Percentiles rank a stretch among this genome's conserved stretches.
Evolutionary conservation across 768 basidiomycete species (phyloP).

Genomic region (Boletus edulis): DNA sequence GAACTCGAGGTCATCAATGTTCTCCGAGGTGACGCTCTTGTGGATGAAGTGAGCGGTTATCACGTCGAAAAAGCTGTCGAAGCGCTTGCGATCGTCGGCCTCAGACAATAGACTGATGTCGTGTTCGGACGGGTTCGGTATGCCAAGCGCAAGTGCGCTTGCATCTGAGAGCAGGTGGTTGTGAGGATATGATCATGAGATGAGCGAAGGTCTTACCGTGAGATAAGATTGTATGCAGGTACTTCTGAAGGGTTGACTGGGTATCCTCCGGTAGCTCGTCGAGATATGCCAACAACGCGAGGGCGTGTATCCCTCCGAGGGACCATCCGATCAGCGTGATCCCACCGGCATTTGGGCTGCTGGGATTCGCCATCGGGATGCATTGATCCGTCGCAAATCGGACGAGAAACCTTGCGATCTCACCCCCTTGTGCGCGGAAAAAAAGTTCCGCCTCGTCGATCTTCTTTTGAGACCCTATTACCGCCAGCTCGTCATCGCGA

Average conservation of each 20-base stretch:
- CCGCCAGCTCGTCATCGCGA: constrained; percentile 4
- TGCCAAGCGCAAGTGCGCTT: neutral
- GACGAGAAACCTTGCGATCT: constrained; percentile 17
- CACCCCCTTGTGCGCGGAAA: constrained; percentile 13
- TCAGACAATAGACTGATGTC: neutral
- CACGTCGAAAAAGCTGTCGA: constrained; percentile 16
- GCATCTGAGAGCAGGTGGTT: constrained; percentile 4
- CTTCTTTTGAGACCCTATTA: constrained; percentile 15
- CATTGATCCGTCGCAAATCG: constrained; percentile 12
- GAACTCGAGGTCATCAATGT: constrained; percentile 20
- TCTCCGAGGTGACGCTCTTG: constrained; percentile 14
- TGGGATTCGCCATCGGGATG: constrained; percentile 12
- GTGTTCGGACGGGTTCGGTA: neutral
- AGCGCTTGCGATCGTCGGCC: constrained; percentile 6
- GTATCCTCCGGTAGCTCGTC: constrained; percentile 8
- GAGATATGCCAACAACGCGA: constrained; percentile 11
- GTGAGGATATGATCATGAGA: neutral
- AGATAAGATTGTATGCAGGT: constrained; percentile 17
- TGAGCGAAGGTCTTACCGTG: constrained; percentile 12
- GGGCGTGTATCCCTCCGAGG: constrained; percentile 10
- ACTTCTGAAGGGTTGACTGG: constrained; percentile 7
- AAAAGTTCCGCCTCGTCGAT: constrained; percentile 13
- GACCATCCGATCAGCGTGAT: constrained; percentile 23
- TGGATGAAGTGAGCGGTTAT: constrained; percentile 13
- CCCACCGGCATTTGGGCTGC: constrained; percentile 2